phyloP scores from a whole-genome alignment of 805 yeast species.

The Suhomyces prunicola region DNA sequence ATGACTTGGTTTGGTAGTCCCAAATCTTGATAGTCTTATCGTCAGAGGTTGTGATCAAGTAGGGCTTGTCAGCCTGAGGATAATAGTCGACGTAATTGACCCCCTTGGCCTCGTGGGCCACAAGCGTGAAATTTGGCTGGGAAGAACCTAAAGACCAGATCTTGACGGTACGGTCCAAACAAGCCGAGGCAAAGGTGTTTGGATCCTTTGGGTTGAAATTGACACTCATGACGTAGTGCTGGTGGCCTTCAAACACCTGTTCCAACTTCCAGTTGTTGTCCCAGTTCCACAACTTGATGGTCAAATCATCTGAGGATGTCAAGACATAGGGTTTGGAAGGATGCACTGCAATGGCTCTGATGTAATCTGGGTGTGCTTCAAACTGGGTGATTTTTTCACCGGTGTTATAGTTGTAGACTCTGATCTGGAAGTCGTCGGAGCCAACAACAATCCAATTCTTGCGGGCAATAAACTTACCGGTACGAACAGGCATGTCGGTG shows the following conservation, averaged over 20 bases:
- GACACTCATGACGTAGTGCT: slow-evolving; percentile 90
- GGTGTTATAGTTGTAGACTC: slow-evolving; percentile 93
- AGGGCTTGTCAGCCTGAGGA: slow-evolving; percentile 97
- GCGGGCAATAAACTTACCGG: slow-evolving; percentile 92
- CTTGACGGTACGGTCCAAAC: slow-evolving; percentile 93
- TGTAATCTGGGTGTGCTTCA: slow-evolving; percentile 97
- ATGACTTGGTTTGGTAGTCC: slow-evolving; percentile 96
- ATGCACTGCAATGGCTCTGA: slow-evolving; percentile 90
- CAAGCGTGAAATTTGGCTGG: slow-evolving; percentile 85
- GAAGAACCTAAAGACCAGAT: slow-evolving; percentile 92
- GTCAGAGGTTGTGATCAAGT: slow-evolving; percentile 86
- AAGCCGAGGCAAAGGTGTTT: slow-evolving; percentile 95
- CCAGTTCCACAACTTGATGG: slow-evolving; percentile 97
- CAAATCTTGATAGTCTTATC: slow-evolving; percentile 85
- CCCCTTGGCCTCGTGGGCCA: slow-evolving; percentile 89
- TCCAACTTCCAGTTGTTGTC: slow-evolving; percentile 87
- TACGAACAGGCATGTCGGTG: slow-evolving; percentile 93
- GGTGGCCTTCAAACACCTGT: slow-evolving; percentile 93
- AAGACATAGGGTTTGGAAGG: slow-evolving; percentile 87
- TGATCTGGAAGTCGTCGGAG: slow-evolving; percentile 89
- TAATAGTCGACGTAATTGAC: slow-evolving; percentile 96
- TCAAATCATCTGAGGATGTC: slow-evolving; percentile 88
- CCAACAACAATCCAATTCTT: slow-evolving; percentile 98
- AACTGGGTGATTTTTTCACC: slow-evolving; percentile 92
- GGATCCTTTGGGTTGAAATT: slow-evolving; percentile 97